Evolutionary conservation across 371 early-diverging fungal genomes (phyloP), one percentile per base, ranked within the genome.

Genomic region (Apophysomyces sp.): DNA sequence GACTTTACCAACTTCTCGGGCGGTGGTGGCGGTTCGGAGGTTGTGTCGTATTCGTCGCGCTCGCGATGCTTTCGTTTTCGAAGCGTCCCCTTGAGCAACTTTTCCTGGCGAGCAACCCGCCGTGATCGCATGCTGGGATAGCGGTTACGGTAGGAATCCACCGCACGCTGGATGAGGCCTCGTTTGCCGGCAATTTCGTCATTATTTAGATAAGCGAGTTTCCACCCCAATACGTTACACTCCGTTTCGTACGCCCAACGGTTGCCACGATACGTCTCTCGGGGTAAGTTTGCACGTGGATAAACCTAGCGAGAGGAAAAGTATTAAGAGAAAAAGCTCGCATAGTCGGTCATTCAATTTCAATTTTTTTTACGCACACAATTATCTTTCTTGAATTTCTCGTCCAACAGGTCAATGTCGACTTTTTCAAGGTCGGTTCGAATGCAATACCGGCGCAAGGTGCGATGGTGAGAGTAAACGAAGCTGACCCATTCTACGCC

Each of bases 111-210:
- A 8, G 92, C 86, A 1, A 94, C 89, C 27, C 95, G 83, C 40
- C 94, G 82, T 21, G 89, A 91, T 55, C 93, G 83, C 72, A 89
- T 85, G 41, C 90, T 89, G 12, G 92, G 91, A 63, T 89, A 90
- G 9, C 92, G 86, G 60, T 95, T 92, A 54, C 98, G 86, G 68
- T 92, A 98, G 32, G 90, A 92, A 72, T 98, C 98, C 0, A 98
- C 98, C 2, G 97, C 97, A 0, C 98, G 82, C 71, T 98, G 98
- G 54, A 98, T 85, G 44, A 97, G 77, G 2, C 98, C 98, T 52
- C 97, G 87, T 52, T 93, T 92, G 7, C 91, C 95, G 44, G 89
- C 84, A 32, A 96, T 85, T 44, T 92, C 83, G 27, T 85, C 84
- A 24, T 84, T 88, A 71, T 98, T 98, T 12, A 95, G 72, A 65